These are phyloP conservation scores for Plantago major DNA, from an alignment of 257 asterid genomes.

Conservation along the genomic window DNA sequence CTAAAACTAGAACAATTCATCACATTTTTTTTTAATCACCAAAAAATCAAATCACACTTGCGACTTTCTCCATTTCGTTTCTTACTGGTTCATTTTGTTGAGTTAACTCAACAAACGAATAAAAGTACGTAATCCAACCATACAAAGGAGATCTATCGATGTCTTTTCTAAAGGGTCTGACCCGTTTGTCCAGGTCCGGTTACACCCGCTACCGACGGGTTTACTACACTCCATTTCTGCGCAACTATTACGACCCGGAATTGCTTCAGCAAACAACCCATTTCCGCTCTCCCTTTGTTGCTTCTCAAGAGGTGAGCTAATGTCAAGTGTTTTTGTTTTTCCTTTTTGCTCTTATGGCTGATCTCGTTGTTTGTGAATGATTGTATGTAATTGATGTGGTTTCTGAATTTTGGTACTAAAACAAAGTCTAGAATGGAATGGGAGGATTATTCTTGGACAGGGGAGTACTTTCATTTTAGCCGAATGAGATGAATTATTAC, in stretches of 20 bases:
- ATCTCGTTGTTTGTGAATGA: not conserved
- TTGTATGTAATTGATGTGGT: not conserved
- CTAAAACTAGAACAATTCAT: too few species aligned
- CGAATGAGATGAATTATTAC: not conserved
- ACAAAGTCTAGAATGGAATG: too few species aligned
- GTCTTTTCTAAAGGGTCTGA: constrained; percentile 34
- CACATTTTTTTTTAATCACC: too few species aligned
- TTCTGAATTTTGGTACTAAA: not conserved
- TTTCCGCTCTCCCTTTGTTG: constrained; percentile 26
- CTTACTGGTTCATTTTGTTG: too few species aligned
- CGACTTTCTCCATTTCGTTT: too few species aligned
- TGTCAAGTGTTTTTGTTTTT: not conserved
- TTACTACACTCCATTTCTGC: not conserved
- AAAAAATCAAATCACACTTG: too few species aligned
- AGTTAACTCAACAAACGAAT: too few species aligned
- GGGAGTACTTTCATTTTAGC: not conserved
- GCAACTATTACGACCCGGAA: constrained; percentile 16
- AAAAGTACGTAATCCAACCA: too few species aligned
- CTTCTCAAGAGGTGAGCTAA: constrained; percentile 44
- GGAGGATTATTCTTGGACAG: too few species aligned
- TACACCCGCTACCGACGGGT: constrained; percentile 35
- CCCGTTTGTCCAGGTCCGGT: constrained; percentile 42
- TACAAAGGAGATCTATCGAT: constrained; percentile 19
- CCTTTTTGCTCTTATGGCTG: not conserved
- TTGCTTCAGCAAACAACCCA: constrained; percentile 34